phyloP scores from a whole-genome alignment of 495 filamentous ascomycete species.

The Pyronema domesticum region DNA sequence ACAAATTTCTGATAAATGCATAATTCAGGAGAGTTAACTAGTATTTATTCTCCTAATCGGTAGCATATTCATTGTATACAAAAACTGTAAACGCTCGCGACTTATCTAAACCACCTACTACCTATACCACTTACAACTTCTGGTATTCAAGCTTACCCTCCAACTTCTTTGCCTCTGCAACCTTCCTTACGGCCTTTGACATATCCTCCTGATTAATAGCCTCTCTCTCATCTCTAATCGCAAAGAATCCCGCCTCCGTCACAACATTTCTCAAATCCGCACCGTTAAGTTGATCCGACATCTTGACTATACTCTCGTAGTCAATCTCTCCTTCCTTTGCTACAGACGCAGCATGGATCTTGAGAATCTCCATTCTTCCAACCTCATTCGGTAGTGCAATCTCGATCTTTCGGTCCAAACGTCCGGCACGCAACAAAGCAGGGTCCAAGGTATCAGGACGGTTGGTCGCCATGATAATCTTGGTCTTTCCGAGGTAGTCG shows the following conservation, averaged over 20 bases:
- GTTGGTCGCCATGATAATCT: conserved; percentile 99
- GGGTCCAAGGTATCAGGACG: conserved; percentile 95
- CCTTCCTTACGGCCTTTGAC: conserved; percentile 94
- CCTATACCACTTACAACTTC: conserved; percentile 48
- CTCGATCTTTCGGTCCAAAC: conserved; percentile 95
- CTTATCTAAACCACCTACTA: not conserved
- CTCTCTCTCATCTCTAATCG: conserved; percentile 94
- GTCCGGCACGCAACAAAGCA: conserved; percentile 78
- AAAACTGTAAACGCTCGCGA: too few relatives aligned
- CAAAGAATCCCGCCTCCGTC: conserved; percentile 91
- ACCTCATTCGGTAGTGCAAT: conserved; percentile 99
- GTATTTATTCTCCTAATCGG: too few relatives aligned
- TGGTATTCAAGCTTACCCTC: conserved; percentile 79
- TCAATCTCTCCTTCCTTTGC: conserved; percentile 89
- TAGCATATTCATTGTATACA: too few relatives aligned
- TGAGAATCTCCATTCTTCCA: conserved; percentile 89
- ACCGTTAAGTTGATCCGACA: conserved; percentile 95
- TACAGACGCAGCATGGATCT: conserved; percentile 85
- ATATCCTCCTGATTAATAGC: conserved; percentile 96
- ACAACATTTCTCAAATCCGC: conserved; percentile 96
- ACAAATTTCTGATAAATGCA: too few relatives aligned
- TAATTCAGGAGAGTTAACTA: too few relatives aligned
- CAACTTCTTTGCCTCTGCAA: conserved; percentile 92
- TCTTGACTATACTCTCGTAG: conserved; percentile 98
- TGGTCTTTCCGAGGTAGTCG: conserved; percentile 97